Percentiles rank a stretch among this genome's conserved stretches.
phyloP scores from a whole-genome alignment of 495 filamentous ascomycete genomes.

The Cercophora newfieldiana region DNA sequence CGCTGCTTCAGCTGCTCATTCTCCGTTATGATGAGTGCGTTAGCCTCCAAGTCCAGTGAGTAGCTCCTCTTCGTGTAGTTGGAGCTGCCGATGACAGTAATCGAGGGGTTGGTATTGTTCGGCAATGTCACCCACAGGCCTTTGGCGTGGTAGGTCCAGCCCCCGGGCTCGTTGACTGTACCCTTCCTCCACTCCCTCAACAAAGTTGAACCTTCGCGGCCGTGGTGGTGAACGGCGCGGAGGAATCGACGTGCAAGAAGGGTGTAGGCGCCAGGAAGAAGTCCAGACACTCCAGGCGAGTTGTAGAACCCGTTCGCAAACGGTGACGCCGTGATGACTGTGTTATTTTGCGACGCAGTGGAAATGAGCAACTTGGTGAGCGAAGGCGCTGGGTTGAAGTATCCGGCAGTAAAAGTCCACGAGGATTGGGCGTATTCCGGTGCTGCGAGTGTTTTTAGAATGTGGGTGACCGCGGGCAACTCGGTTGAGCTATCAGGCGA shows the following conservation, averaged over 20 bases:
- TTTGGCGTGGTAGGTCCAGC: slow-evolving; percentile 99
- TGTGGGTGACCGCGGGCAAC: slow-evolving; percentile 70
- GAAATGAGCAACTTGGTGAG: slow-evolving; percentile 76
- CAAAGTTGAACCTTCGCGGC: slow-evolving; percentile 60
- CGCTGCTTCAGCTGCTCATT: slow-evolving; percentile 71
- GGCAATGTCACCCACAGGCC: slow-evolving; percentile 88
- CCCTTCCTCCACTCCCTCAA: slow-evolving; percentile 89
- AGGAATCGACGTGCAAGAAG: slow-evolving; percentile 82
- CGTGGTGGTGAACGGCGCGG: slow-evolving; percentile 60
- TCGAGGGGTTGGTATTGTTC: slow-evolving; percentile 58
- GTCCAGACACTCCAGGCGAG: slow-evolving; percentile 81
- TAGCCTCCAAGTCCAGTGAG: slow-evolving; percentile 84
- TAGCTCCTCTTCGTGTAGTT: slow-evolving; percentile 97
- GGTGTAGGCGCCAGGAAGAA: slow-evolving; percentile 90
- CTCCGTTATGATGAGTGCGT: slow-evolving; percentile 78
- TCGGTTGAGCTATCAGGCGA: slow-evolving; percentile 83
- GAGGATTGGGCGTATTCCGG: slow-evolving; percentile 63
- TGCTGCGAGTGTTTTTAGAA: slow-evolving; percentile 65
- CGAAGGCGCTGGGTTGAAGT: slow-evolving; percentile 91
- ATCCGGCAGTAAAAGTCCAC: slow-evolving; percentile 97
- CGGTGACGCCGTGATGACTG: slow-evolving; percentile 90
- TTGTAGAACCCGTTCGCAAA: slow-evolving; percentile 95
- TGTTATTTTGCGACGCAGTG: slow-evolving; percentile 65
- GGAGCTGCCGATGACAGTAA: slow-evolving; percentile 83
- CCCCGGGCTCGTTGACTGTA: slow-evolving; percentile 72